phyloP scores from a whole-genome alignment of 129 eudicot genomes.

The Saussurea involucrata region DNA sequence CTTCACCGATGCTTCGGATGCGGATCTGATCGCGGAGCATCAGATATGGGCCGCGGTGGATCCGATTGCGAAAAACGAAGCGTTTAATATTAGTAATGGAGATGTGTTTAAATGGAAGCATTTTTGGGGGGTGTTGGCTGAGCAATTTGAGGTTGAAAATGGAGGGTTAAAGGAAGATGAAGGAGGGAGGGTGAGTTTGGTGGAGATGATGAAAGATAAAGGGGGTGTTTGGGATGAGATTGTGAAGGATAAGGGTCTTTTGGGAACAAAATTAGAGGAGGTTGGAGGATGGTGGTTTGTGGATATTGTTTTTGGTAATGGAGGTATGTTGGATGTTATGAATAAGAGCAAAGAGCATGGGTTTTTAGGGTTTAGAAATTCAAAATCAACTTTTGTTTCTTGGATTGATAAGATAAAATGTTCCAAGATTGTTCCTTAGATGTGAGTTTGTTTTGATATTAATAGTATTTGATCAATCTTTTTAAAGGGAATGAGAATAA shows the following conservation, averaged over 20 bases:
- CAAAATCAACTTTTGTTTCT: conserved; percentile 21
- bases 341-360: conserved; percentile 45
- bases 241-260: conserved; percentile 33
- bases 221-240: conserved; percentile 56
- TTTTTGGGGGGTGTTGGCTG: conserved; percentile 48
- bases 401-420: conserved; percentile 38
- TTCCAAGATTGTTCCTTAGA: conserved; percentile 20
- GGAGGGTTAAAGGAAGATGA: conserved; percentile 37
- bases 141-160: conserved; percentile 46
- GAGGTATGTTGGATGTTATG: conserved; percentile 23
- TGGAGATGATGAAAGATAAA: conserved; percentile 52
- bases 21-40: conserved; percentile 66
- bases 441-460: background rate
- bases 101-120: conserved; percentile 68
- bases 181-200: conserved; percentile 28
- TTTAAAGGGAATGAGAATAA: background rate
- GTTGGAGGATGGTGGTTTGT: conserved; percentile 49
- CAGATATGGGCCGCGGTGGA: conserved; percentile 65
- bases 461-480: background rate
- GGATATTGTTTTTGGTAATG: conserved; percentile 21
- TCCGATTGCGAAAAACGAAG: conserved; percentile 41
- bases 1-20: conserved; percentile 43
- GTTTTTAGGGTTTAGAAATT: conserved; percentile 30
- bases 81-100: conserved; percentile 51
- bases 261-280: conserved; percentile 37